These are phyloP conservation scores for Plectosphaerella cucumerina DNA, from an alignment of 2,329 filamentous ascomycete species.

Conservation along the genomic window DNA sequence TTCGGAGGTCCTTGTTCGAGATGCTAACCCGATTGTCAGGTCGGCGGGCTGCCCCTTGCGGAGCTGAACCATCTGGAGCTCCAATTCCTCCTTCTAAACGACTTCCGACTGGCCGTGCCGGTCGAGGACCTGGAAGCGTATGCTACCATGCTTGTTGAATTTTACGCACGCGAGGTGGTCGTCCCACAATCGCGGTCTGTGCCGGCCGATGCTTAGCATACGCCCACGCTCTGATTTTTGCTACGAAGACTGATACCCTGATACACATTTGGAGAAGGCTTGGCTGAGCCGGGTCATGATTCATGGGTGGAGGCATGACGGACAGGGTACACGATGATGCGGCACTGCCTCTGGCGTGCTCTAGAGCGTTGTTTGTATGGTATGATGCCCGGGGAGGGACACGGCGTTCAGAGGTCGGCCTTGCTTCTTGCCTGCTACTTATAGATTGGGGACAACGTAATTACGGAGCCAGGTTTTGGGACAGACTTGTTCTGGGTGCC, in stretches of 20 bases:
- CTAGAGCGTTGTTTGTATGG: no score
- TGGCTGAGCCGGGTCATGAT: no score
- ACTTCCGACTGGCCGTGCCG: slow-evolving; percentile 88
- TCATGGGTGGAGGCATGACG: no score
- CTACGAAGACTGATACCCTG: slow-evolving; percentile 13
- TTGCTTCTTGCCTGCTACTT: no score
- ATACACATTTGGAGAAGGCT: slow-evolving; percentile 5
- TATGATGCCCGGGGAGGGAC: no score
- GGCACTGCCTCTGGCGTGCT: no score
- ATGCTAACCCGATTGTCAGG: slow-evolving; percentile 46
- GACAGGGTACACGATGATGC: no score
- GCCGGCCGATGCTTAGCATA: slow-evolving; percentile 3
- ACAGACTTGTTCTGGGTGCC: background rate
- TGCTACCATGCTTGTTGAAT: slow-evolving; percentile 97
- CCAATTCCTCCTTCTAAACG: slow-evolving; percentile 92
- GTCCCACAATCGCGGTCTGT: slow-evolving; percentile 21
- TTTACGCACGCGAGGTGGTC: slow-evolving; percentile 89
- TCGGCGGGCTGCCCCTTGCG: slow-evolving; percentile 84
- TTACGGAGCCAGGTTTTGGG: background rate
- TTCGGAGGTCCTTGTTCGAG: no score
- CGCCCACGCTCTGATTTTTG: slow-evolving; percentile 1
- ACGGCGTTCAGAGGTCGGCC: no score
- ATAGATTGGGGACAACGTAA: background rate
- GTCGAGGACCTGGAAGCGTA: slow-evolving; percentile 96
- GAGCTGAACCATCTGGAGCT: slow-evolving; percentile 96